Evolutionary conservation across 345 rosid genomes (phyloP), one percentile per base, ranked within the genome.

Genomic region (Eucalyptus paniculata): DNA sequence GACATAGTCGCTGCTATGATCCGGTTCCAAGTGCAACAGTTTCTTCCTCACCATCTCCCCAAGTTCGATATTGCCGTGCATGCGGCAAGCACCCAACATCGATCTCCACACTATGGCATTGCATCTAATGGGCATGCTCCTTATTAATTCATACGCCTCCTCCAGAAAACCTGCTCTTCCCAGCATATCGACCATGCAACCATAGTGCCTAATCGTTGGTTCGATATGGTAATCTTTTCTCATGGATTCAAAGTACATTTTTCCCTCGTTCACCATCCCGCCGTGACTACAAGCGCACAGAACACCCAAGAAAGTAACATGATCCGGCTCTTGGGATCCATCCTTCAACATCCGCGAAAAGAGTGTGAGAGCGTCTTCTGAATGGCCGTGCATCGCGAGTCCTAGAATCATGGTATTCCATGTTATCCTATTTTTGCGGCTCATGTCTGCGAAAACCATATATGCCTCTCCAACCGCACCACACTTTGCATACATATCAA

Each of bases 401-500:
- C 92, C 95, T 30, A 88, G 60, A 82, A 94, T 94, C 89, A 92
- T 92, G 8, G 95, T 89, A 88, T 92, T 94, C 92, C 93, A 94
- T 3, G 93, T 89, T 21, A 94, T 87, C 60, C 86, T 77, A 87
- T 88, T 90, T 90, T 90, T 93, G 54, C 5, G 45, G 50, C 86
- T 58, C 91, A 92, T 90, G 28, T 60, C 89, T 12, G 86, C 47
- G 32, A 94, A 94, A 23, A 86, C 82, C 50, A 88, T 89, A 7
- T 32, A 88, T 32, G 96, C 95, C 69, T 92, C 93, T 54, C 90
- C 91, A 21, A 92, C 88, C 0, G 92, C 91, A 49, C 96, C 95
- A 77, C 94, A 92, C 90, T 93, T 93, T 2, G 94, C 93, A 86
- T 94, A 90, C 96, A 94, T 93, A 89, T 93, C 90, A 21, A 93